Percentiles rank a stretch among this genome's conserved stretches.
Conservation (phyloP, 2,329 filamentous ascomycete genomes). For the Alternaria incomplexa region DNA sequence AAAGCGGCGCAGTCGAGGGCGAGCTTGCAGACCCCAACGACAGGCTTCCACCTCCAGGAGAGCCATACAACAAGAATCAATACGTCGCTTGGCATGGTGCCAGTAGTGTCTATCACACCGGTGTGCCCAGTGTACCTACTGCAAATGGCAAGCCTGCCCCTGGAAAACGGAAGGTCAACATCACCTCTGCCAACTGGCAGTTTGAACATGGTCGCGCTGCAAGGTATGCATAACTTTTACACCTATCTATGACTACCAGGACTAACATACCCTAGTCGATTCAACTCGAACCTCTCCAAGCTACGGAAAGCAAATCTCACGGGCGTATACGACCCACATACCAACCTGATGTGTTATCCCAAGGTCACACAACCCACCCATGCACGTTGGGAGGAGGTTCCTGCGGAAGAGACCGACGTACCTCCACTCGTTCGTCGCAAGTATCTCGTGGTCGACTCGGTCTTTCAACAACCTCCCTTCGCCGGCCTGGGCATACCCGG, state of each 20-base stretch:
- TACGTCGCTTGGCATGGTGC: slow-evolving; percentile 99
- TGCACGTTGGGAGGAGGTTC: slow-evolving; percentile 78
- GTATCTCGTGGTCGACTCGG: slow-evolving; percentile 67
- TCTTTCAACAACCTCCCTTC: slow-evolving; percentile 64
- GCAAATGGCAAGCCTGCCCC: slow-evolving; percentile 75
- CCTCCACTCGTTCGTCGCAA: slow-evolving; percentile 66
- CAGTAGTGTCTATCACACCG: slow-evolving; percentile 91
- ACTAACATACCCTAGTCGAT: slow-evolving; percentile 65
- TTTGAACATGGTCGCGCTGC: slow-evolving; percentile 90
- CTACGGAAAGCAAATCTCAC: slow-evolving; percentile 71
- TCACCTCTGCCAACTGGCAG: slow-evolving; percentile 97
- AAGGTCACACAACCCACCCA: slow-evolving; percentile 88
- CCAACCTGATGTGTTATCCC: slow-evolving; percentile 88
- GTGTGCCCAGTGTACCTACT: slow-evolving; percentile 75
- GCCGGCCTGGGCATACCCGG: slow-evolving; percentile 66
- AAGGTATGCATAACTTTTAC: slow-evolving; percentile 64
- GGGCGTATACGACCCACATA: slow-evolving; percentile 92
- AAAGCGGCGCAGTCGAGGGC: slow-evolving; percentile 82
- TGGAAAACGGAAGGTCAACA: slow-evolving; percentile 80
- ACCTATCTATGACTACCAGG: neutral
- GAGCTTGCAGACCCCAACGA: slow-evolving; percentile 92
- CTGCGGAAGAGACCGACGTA: slow-evolving; percentile 52
- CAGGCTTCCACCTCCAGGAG: slow-evolving; percentile 72
- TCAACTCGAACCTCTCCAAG: slow-evolving; percentile 76
- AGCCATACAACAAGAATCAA: slow-evolving; percentile 98